Conservation (phyloP, 768 basidiomycete genomes). For the Naganishia antarctica region DNA sequence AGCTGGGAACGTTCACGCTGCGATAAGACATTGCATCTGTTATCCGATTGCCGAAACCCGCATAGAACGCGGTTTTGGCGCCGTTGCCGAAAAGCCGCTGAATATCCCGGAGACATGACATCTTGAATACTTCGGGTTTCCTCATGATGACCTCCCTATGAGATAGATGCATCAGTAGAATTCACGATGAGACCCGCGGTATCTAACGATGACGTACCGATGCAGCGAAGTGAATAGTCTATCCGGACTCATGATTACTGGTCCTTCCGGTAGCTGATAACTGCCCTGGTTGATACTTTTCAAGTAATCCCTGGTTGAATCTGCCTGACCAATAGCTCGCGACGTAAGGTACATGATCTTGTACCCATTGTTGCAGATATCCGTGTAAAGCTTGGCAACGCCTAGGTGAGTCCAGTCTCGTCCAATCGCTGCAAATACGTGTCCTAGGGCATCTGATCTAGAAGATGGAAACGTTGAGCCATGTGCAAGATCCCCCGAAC, state of each 20-base stretch:
- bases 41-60: conserved; percentile 96
- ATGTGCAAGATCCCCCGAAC: too few relatives aligned
- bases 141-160: conserved; percentile 93
- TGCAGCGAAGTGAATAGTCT: conserved; percentile 88
- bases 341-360: conserved; percentile 97
- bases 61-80: conserved; percentile 74
- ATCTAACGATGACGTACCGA: conserved; percentile 57
- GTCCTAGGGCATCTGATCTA: conserved; percentile 92
- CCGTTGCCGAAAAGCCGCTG: conserved; percentile 70
- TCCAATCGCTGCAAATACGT: conserved; percentile 95
- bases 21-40: conserved; percentile 98
- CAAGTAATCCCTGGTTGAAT: conserved; percentile 89
- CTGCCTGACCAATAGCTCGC: conserved; percentile 94
- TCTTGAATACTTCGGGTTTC: conserved; percentile 99
- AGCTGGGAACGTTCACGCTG: conserved; percentile 87
- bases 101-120: conserved; percentile 95
- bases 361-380: conserved; percentile 91
- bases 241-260: conserved; percentile 98
- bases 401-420: conserved; percentile 97
- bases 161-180: neutral
- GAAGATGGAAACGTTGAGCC: neutral
- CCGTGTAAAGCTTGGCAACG: conserved; percentile 94
- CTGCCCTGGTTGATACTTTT: conserved; percentile 91
- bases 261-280: conserved; percentile 93
- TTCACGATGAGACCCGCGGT: neutral